phyloP scores from a whole-genome alignment of 768 basidiomycete genomes.

The Nevesoporus exiguus region DNA sequence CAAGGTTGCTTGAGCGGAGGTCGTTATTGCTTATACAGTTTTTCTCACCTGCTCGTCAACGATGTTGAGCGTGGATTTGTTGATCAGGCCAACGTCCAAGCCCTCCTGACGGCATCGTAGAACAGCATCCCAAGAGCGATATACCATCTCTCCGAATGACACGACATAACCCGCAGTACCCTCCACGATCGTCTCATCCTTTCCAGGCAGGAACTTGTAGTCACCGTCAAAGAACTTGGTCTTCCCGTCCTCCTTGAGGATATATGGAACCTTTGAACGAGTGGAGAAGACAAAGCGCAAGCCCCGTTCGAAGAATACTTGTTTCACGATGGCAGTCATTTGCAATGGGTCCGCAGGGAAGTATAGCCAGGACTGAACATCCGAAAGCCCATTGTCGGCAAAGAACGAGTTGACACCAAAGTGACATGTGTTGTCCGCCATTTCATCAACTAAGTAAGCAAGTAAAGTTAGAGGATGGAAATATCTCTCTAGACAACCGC shows the following conservation, averaged over 20 bases:
- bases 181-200: slow-evolving; percentile 77
- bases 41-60: slow-evolving; percentile 71
- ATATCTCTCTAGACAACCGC: not conserved
- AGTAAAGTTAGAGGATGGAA: not conserved
- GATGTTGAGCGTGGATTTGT: slow-evolving; percentile 80
- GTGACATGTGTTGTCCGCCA: slow-evolving; percentile 60
- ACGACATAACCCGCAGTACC: slow-evolving; percentile 82
- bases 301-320: slow-evolving; percentile 80
- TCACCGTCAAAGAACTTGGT: slow-evolving; percentile 60
- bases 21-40: not conserved
- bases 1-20: not conserved
- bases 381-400: slow-evolving; percentile 82
- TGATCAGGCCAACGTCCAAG: slow-evolving; percentile 79
- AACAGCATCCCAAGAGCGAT: slow-evolving; percentile 81
- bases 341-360: slow-evolving; percentile 85
- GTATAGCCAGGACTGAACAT: slow-evolving; percentile 76
- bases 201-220: slow-evolving; percentile 81
- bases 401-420: slow-evolving; percentile 84
- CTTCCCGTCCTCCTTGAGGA: slow-evolving; percentile 72
- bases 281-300: slow-evolving; percentile 87
- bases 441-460: slow-evolving; percentile 55
- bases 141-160: slow-evolving; percentile 83
- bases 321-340: slow-evolving; percentile 72
- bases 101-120: slow-evolving; percentile 67
- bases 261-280: slow-evolving; percentile 84